Evolutionary conservation across 805 yeast genomes (phyloP), one percentile per base, ranked within the genome.

Genomic region (Metschnikowia baotianmanensis): DNA sequence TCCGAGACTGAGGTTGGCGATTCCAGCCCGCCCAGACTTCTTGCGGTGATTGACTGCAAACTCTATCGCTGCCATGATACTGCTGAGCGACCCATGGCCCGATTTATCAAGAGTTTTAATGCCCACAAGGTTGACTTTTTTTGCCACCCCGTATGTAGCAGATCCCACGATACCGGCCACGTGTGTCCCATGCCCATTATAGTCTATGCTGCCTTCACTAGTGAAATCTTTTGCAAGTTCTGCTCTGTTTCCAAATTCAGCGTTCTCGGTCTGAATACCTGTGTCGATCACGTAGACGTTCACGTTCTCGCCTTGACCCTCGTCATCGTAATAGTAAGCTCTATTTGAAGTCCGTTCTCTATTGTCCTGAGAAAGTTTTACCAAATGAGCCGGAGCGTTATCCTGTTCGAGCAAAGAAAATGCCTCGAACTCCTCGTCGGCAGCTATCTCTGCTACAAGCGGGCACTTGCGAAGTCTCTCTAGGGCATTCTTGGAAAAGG

Each of bases 1-100:
- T 0, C 96, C 96, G 8, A 90, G 67, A 1, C 95, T 85, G 45
- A 89, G 63, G 51, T 90, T 89, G 5, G 84, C 90, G 8, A 89
- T 84, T 20, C 87, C 83, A 6, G 50, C 53, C 25, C 33, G 37
- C 2, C 57, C 60, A 10, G 55, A 38, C 12, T 54, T 57, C 17
- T 52, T 55, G 46, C 78, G 63, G 56, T 83, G 86, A 17, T 77
- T 76, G 2, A 82, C 86, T 0, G 85, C 80, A 58, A 70, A 83
- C 51, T 84, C 86, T 18, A 86, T 61, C 0, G 86, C 86, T 0
- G 80, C 69, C 34, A 86, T 70, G 0, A 85, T 82, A 1, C 81
- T 74, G 22, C 83, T 74, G 43, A 85, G 62, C 0, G 80, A 72
- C 0, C 96, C 96, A 21, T 78, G 77, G 0, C 97, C 97, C 28